Conservation (phyloP, 2,329 filamentous ascomycete species). For the Phialophora tarda region DNA sequence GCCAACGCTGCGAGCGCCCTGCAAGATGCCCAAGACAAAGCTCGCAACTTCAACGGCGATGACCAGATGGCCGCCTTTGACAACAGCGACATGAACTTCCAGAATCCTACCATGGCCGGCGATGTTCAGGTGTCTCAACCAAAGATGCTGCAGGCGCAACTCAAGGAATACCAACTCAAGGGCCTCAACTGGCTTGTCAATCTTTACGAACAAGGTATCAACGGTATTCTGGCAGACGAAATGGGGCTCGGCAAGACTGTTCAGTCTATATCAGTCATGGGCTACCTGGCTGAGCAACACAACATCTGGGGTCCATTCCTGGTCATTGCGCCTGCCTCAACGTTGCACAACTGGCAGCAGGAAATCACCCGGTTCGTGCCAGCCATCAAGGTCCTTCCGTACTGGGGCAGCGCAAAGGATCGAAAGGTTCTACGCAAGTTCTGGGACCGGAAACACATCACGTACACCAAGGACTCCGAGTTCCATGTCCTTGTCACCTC, state of each 20-base stretch:
- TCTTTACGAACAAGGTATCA: slow-evolving; percentile 98
- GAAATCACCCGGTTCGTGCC: slow-evolving; percentile 96
- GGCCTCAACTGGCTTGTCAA: slow-evolving; percentile 99
- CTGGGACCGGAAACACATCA: slow-evolving; percentile 97
- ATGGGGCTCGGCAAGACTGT: slow-evolving; percentile 99
- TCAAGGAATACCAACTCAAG: slow-evolving; percentile 99
- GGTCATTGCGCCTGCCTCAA: slow-evolving; percentile 94
- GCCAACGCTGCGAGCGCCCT: slow-evolving; percentile 96
- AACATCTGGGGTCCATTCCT: slow-evolving; percentile 98
- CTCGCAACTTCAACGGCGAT: slow-evolving; percentile 83
- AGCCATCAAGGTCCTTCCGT: slow-evolving; percentile 90
- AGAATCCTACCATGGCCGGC: slow-evolving; percentile 93
- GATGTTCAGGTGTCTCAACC: slow-evolving; percentile 94
- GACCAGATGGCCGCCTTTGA: slow-evolving; percentile 75
- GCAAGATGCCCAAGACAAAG: slow-evolving; percentile 90
- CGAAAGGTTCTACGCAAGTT: slow-evolving; percentile 97
- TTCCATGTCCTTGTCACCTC: slow-evolving; percentile 98
- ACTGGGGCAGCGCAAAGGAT: slow-evolving; percentile 94
- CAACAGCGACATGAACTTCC: slow-evolving; percentile 98
- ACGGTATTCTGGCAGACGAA: slow-evolving; percentile 96
- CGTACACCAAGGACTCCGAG: slow-evolving; percentile 87
- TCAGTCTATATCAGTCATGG: slow-evolving; percentile 99
- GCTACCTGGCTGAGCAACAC: slow-evolving; percentile 94
- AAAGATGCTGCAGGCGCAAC: slow-evolving; percentile 86
- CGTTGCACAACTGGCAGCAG: slow-evolving; percentile 98